phyloP scores from a whole-genome alignment of 108 stramenopile species.

The Aurantiochytrium sp. region DNA sequence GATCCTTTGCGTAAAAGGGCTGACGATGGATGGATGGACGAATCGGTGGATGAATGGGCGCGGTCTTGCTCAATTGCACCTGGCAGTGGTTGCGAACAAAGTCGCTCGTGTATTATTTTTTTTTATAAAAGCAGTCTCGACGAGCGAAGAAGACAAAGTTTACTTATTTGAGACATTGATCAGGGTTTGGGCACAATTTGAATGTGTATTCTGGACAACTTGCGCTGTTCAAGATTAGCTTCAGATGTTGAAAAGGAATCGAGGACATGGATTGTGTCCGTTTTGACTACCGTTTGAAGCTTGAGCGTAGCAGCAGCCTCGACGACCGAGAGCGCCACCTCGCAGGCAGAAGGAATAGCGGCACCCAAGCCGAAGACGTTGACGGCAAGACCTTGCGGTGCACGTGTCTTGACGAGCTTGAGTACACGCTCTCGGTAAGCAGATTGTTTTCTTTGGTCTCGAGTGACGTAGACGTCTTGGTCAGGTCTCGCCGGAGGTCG shows the following conservation, averaged over 20 bases:
- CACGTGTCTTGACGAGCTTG: not conserved
- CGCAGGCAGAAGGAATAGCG: not conserved
- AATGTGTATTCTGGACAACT: not conserved
- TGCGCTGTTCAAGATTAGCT: not conserved
- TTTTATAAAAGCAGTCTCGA: too few species aligned
- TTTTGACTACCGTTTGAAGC: not conserved
- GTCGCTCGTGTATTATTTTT: too few species aligned
- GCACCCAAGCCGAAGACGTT: not conserved
- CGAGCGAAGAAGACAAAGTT: too few species aligned
- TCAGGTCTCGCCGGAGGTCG: not conserved
- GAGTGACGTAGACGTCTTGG: not conserved
- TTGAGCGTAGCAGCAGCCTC: not conserved
- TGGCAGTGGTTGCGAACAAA: too few species aligned
- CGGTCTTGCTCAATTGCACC: too few species aligned
- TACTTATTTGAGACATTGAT: too few species aligned
- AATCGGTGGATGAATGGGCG: too few species aligned
- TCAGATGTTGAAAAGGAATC: not conserved
- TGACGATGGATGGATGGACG: too few species aligned
- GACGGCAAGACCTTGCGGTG: not conserved
- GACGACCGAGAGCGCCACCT: not conserved
- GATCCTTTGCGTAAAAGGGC: too few species aligned
- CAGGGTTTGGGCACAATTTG: not conserved
- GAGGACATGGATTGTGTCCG: not conserved
- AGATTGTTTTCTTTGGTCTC: not conserved
- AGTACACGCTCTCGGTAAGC: not conserved